Base-by-base conservation (phyloP, 1,284 basidiomycete species). In the Fomitopsis palustris region DNA sequence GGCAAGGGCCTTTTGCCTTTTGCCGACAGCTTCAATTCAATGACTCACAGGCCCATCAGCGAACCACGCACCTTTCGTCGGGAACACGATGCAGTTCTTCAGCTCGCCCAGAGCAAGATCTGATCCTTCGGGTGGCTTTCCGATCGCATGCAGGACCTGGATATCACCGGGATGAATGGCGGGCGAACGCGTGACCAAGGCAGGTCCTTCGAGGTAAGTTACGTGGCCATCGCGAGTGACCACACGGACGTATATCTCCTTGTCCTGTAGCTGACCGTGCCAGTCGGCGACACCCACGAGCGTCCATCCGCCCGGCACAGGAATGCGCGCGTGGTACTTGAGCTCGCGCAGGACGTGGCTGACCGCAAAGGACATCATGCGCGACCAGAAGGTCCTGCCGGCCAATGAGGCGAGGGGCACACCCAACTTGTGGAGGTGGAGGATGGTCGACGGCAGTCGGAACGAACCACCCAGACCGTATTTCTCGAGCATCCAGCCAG, bases 91-190 rank as follows among this genome's bases (percentile, higher is more conserved):
- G 1, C 81, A 83, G 62, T 87, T 86, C 7, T 73, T 66, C 16
- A 86, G 67, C 0, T 78, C 75, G 62, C 86, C 83, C 4, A 63
- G 69, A 2, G 61, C 75, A 65, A 87, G 85, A 19, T 77, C 78
- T 3, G 81, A 82, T 3, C 75, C 78, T 10, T 69, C 63, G 0
- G 81, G 82, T 0, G 85, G 85, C 19, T 59, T 61, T 4, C 87
- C 87, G 29, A 90, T 85, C 1, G 85, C 87, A 8, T 67, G 62
- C 4, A 78, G 85, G 21, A 87, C 69, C 65, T 83, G 84, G 2
- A 88, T 81, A 68, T 90, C 88, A 0, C 87, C 87, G 2, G 85
- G 87, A 66, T 87, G 86, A 33, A 87, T 84, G 2, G 80, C 82
- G 0, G 87, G 87, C 1, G 84, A 87, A 14, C 87, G 78, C 16